phyloP scores from a whole-genome alignment of 352 stramenopile species.

The Globisporangium camurandrum region DNA sequence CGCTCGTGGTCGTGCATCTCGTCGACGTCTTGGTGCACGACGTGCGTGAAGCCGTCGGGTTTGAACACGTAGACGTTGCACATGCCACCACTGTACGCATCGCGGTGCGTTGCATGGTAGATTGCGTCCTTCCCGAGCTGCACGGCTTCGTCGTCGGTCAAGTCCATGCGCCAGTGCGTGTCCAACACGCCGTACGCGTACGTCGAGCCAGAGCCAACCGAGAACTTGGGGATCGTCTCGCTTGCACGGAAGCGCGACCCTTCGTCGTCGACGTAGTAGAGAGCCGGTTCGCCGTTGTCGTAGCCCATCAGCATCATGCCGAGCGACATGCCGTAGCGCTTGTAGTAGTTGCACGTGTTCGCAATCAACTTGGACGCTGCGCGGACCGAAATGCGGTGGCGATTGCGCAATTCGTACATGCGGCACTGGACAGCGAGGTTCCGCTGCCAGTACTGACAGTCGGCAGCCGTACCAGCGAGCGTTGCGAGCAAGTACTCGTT shows the following conservation, averaged over 20 bases:
- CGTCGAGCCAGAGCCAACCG: constrained; percentile 96
- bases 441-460: constrained; percentile 99
- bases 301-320: constrained; percentile 99
- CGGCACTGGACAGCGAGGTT: constrained; percentile 95
- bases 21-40: constrained; percentile 97
- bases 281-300: constrained; percentile 95
- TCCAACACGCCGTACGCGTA: constrained; percentile 99
- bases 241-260: constrained; percentile 96
- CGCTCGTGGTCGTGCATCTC: constrained; percentile 94
- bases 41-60: constrained; percentile 94
- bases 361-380: constrained; percentile 97
- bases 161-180: constrained; percentile 92
- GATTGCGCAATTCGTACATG: constrained; percentile 99
- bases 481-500: constrained; percentile 99
- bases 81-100: constrained; percentile 97
- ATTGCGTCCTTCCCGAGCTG: constrained; percentile 98
- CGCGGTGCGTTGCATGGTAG: constrained; percentile 99
- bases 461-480: constrained; percentile 96
- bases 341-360: constrained; percentile 98
- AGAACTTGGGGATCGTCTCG: constrained; percentile 94
- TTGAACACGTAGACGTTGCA: constrained; percentile 97
- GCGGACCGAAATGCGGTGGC: constrained; percentile 98
- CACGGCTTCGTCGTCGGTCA: constrained; percentile 98
- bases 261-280: constrained; percentile 99
- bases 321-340: constrained; percentile 90